Evolutionary conservation across 768 basidiomycete genomes (phyloP).

Genomic region (Kwoniella botswanensis): DNA sequence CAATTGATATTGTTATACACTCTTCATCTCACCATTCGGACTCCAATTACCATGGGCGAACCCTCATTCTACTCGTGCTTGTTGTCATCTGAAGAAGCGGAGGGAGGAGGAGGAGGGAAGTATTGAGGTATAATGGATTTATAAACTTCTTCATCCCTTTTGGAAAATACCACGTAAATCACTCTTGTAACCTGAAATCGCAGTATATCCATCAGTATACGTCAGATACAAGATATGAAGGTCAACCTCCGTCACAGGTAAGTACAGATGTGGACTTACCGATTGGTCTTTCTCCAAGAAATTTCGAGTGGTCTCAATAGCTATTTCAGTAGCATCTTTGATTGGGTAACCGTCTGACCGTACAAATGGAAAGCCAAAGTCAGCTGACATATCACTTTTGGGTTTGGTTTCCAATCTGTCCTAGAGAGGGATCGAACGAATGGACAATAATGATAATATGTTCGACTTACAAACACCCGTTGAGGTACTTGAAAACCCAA

Average conservation of each 20-base stretch:
- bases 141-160: slow-evolving; percentile 48
- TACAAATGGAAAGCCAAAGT: background rate
- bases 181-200: slow-evolving; percentile 46
- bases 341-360: slow-evolving; percentile 58
- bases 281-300: slow-evolving; percentile 40
- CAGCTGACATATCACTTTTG: too few relatives aligned
- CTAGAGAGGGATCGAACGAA: too few relatives aligned
- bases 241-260: too few relatives aligned
- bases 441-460: too few relatives aligned
- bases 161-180: slow-evolving; percentile 53
- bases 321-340: slow-evolving; percentile 56
- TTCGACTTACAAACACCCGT: slow-evolving; percentile 28
- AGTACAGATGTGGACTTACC: slow-evolving; percentile 25
- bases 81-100: background rate
- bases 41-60: background rate
- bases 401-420: background rate
- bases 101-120: slow-evolving; percentile 36
- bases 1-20: too few relatives aligned
- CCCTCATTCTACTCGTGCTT: background rate
- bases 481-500: slow-evolving; percentile 57
- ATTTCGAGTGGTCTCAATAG: slow-evolving; percentile 47
- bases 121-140: slow-evolving; percentile 36
- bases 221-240: background rate
- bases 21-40: too few relatives aligned
- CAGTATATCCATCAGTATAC: background rate